Evolutionary conservation across 2,329 filamentous ascomycete species (phyloP).

Genomic region (Zelopaecilomyces penicillatus): DNA sequence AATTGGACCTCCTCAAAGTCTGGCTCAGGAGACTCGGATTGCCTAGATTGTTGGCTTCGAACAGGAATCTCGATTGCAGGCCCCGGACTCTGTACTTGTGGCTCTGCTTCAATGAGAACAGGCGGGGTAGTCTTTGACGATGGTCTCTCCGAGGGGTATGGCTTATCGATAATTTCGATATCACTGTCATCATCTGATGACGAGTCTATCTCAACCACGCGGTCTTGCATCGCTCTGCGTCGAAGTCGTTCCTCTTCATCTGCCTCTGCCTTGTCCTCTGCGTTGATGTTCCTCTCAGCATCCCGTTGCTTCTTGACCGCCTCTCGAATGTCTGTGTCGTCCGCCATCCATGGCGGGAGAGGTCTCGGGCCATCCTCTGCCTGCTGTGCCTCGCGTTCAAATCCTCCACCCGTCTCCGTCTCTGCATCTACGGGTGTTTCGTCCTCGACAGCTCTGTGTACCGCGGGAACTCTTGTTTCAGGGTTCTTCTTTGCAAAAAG

Average conservation of each 20-base stretch:
- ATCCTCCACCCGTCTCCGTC: slow-evolving; percentile 54
- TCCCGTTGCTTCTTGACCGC: slow-evolving; percentile 50
- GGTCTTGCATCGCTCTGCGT: slow-evolving; percentile 33
- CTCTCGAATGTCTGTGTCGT: slow-evolving; percentile 57
- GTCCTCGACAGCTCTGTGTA: slow-evolving; percentile 16
- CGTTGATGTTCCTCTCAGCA: slow-evolving; percentile 52
- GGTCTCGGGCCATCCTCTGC: slow-evolving; percentile 42
- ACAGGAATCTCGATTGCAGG: not conserved
- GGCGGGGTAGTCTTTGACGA: not conserved
- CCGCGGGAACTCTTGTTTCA: slow-evolving; percentile 14
- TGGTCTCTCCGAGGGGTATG: slow-evolving; percentile 23
- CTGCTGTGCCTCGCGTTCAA: slow-evolving; percentile 43
- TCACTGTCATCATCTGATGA: slow-evolving; percentile 51
- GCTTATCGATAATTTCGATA: slow-evolving; percentile 47
- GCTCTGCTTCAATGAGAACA: not conserved
- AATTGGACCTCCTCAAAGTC: slow-evolving; percentile 30
- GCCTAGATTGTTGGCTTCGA: not conserved
- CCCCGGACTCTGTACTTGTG: not conserved
- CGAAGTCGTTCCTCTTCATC: slow-evolving; percentile 46
- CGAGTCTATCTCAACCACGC: slow-evolving; percentile 54
- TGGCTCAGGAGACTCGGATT: slow-evolving; percentile 14
- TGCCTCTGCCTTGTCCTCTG: slow-evolving; percentile 51
- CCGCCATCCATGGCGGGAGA: slow-evolving; percentile 67
- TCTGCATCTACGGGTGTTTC: slow-evolving; percentile 24
- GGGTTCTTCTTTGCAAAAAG: slow-evolving; percentile 40